Base-by-base conservation (phyloP, 1,284 basidiomycete species). In the Ustilago xerochloae region DNA sequence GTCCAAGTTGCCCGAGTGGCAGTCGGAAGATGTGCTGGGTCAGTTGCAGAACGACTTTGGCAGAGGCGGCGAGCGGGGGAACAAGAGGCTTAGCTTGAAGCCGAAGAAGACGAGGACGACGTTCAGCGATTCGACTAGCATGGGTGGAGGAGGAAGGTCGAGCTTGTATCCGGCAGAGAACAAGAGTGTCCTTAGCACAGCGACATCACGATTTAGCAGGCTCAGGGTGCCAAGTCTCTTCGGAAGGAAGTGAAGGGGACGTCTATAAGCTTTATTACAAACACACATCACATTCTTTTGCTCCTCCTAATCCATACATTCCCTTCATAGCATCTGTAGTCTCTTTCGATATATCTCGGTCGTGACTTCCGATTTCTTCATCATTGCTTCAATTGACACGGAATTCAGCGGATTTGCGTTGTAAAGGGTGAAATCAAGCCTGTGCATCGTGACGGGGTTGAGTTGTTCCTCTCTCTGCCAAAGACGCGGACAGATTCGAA, bases 1-100 rank as follows among this genome's bases (percentile, higher is more conserved):
- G 6, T 56, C 64, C 35, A 75, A 78, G 48, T 58, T 81, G 57
- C 79, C 79, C 9, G 75, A 81, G 28, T 79, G 79, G 79, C 77
- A 78, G 61, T 64, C 71, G 10, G 65, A 63, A n/a, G 75, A 76
- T 15, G 65, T 64, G 38, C 51, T 69, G 15, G 66, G 58, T 30
- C 59, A 62, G 38, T 57, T 75, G 10, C 59, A 63, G 30, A 48
- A 33, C 24, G 52, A 63, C 9, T 15, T 36, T 16, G 18, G 47
- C 28, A 32, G 35, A 38, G 52, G 48, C 35, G 33, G 29, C 15
- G 38, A 39, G 10, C 24, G 24, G 15, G 49, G 22, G 8, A 30
- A 24, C 12, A 61, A 61, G 28, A 52, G 38, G 29, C 29, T 69
- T 18, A 56, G 66, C n/a, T 16, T 63, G 36, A 63, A 48, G 48